Evolutionary conservation across 2,329 filamentous ascomycete genomes (phyloP).

Genomic region (Ascochyta fabae): DNA sequence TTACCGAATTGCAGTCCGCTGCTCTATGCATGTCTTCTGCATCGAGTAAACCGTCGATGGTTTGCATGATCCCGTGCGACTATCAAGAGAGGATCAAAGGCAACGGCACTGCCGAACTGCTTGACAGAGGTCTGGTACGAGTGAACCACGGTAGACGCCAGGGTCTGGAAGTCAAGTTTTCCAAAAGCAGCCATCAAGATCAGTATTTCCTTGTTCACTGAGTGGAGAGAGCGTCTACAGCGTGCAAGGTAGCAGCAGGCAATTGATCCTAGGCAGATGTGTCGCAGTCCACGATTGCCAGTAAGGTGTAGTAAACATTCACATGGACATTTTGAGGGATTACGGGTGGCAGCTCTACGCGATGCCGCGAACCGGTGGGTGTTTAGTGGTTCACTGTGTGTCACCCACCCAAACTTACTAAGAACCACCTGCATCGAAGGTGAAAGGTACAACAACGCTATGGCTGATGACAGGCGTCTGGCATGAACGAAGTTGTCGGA

Average conservation of each 20-base stretch:
- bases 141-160: background rate
- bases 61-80: conserved; percentile 4
- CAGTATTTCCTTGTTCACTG: background rate
- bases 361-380: conserved; percentile 1
- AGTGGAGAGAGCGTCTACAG: background rate
- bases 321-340: background rate
- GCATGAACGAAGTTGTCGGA: background rate
- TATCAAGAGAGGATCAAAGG: background rate
- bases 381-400: background rate
- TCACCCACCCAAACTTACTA: conserved; percentile 2
- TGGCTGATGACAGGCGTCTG: background rate
- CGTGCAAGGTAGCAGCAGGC: background rate
- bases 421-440: background rate
- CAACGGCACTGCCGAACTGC: background rate
- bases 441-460: background rate
- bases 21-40: conserved; percentile 5
- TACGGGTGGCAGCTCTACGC: background rate
- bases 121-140: background rate
- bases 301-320: background rate
- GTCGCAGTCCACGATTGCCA: background rate
- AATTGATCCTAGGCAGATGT: background rate
- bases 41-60: background rate
- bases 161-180: background rate
- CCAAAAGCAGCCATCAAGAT: conserved; percentile 2
- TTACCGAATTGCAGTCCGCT: background rate